These are phyloP conservation scores for Durio zibethinus DNA, from an alignment of 345 rosid genomes.

Conservation along the genomic window DNA sequence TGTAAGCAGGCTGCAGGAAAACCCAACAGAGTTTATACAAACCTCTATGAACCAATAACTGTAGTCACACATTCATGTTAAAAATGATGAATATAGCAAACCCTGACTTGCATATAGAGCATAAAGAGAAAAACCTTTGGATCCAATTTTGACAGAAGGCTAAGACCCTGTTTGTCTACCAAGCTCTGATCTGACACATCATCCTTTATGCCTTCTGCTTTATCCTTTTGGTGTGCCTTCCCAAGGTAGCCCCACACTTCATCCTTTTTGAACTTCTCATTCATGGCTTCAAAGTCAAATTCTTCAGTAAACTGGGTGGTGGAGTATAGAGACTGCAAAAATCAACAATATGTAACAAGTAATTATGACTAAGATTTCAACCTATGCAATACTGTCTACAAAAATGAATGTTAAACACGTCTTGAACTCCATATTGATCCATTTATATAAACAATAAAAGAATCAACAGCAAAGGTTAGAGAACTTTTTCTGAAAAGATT, in stretches of 20 bases:
- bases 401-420: neutral
- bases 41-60: neutral
- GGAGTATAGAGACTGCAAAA: constrained; percentile 23
- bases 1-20: constrained; percentile 39
- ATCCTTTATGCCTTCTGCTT: constrained; percentile 13
- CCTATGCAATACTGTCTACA: neutral
- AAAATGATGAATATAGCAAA: neutral
- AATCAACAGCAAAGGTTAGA: neutral
- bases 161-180: constrained; percentile 4
- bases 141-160: constrained; percentile 14
- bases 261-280: constrained; percentile 65
- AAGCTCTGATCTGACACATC: constrained; percentile 7
- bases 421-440: neutral
- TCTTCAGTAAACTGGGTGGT: constrained; percentile 47
- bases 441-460: neutral
- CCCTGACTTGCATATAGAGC: neutral
- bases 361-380: neutral
- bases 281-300: constrained; percentile 77
- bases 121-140: constrained; percentile 16
- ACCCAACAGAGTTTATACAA: neutral
- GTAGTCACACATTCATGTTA: neutral
- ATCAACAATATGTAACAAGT: constrained; percentile 14
- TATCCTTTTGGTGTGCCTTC: constrained; percentile 29
- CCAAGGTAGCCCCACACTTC: constrained; percentile 67
- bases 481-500: neutral